Base-by-base conservation (phyloP, 2,329 filamentous ascomycete species). In the Tympanopsis confertula region DNA sequence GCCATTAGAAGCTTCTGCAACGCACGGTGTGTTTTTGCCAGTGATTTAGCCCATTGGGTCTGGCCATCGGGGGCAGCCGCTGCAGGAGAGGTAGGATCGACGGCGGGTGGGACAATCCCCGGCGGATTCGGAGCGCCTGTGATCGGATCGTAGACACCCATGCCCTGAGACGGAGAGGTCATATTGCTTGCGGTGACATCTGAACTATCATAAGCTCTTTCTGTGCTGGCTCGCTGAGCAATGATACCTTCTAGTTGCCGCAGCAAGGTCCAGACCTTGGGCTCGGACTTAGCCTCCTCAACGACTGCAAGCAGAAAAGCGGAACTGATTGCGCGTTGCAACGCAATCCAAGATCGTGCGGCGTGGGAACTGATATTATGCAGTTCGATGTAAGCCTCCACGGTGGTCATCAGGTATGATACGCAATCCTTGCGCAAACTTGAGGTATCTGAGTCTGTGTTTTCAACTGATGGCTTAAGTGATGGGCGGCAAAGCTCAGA, bases 401-500 rank as follows among this genome's bases (percentile, higher is more conserved):
- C 70, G 0, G 71, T 72, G 4, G 48, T 63, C 45, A 69, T 65
- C 4, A 78, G 56, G 43, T 67, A 71, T 35, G 67, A 60, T 24
- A 78, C 60, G 46, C 73, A 78, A 40, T 68, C 65, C 38, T 64
- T 63, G 32, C 68, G 66, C 49, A 77, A 54, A 22, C 48, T 51
- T 5, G 49, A 41, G 5, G 49, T 51, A 17, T 45, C 44, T n/a
- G 62, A 10, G 54, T 66, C 48, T 54, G 62, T 43, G 52, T 59
- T 29, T 28, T 66, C 62, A 5, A 59, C 59, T 32, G 61, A 57
- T 7, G 68, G 62, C 47, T 71, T 76, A 47, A 79, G 65, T 18
- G 73, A 69, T 22, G 74, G 72, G 20, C 74, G 66, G 48, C 71
- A 78, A 20, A 78, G 66, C 53, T 78, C 74, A 4, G 74, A 77